Evolutionary conservation across 768 basidiomycete genomes (phyloP).

Genomic region (Botryobasidium botryosum): DNA sequence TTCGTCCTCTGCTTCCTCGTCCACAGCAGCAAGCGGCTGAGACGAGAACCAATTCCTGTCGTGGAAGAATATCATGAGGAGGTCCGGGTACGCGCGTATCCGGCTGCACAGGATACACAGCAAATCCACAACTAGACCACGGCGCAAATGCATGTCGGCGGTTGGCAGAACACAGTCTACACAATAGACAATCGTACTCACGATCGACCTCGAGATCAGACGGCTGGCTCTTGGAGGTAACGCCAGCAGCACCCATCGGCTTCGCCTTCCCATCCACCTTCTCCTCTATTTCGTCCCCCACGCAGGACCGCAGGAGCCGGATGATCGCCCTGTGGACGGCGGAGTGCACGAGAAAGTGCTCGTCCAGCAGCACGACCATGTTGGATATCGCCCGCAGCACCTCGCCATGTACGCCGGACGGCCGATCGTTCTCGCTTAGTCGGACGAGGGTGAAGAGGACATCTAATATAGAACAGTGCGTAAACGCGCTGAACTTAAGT

Average conservation of each 20-base stretch:
- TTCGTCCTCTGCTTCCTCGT: slow-evolving; percentile 30
- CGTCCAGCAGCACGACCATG: slow-evolving; percentile 81
- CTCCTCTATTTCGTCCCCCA: slow-evolving; percentile 84
- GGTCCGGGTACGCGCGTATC: slow-evolving; percentile 72
- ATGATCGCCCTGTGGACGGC: slow-evolving; percentile 80
- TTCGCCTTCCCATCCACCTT: slow-evolving; percentile 56
- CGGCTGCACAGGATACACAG: slow-evolving; percentile 85
- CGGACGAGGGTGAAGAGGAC: slow-evolving; percentile 70
- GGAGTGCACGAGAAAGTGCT: slow-evolving; percentile 84
- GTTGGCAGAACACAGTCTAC: background rate
- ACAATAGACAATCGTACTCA: slow-evolving; percentile 25
- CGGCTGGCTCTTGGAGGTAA: slow-evolving; percentile 46
- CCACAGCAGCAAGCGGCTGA: slow-evolving; percentile 40
- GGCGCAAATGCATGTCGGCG: too few species aligned
- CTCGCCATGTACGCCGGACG: slow-evolving; percentile 80
- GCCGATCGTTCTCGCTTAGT: slow-evolving; percentile 70
- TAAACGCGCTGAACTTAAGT: background rate
- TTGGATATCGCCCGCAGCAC: slow-evolving; percentile 76
- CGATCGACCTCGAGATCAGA: slow-evolving; percentile 81
- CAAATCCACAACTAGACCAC: slow-evolving; percentile 64
- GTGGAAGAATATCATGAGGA: slow-evolving; percentile 95
- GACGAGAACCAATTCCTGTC: slow-evolving; percentile 79
- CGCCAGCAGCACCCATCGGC: slow-evolving; percentile 72
- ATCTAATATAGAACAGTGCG: slow-evolving; percentile 30
- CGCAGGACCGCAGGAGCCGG: slow-evolving; percentile 67